Conservation (phyloP, 2,329 filamentous ascomycete genomes). For the Pleoardoris graminearum region DNA sequence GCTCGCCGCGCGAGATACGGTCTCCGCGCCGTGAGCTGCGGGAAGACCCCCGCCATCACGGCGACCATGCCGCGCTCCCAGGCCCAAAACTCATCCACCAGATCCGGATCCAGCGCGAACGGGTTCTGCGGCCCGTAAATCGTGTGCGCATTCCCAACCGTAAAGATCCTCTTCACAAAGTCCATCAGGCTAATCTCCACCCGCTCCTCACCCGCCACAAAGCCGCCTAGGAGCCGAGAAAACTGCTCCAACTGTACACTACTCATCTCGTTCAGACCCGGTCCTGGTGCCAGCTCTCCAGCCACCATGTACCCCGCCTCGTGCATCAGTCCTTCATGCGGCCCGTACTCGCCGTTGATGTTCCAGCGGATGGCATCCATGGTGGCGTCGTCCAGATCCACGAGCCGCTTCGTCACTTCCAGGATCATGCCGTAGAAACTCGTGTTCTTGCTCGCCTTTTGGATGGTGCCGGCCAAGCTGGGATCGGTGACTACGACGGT, state of each 20-base stretch:
- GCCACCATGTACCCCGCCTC: slow-evolving; percentile 16
- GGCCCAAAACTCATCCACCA: slow-evolving; percentile 46
- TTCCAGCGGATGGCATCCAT: slow-evolving; percentile 19
- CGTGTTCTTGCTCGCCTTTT: slow-evolving; percentile 44
- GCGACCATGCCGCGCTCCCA: slow-evolving; percentile 42
- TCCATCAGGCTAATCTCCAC: slow-evolving; percentile 14
- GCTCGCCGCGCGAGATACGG: slow-evolving; percentile 37
- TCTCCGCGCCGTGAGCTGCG: slow-evolving; percentile 44
- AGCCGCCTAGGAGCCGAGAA: slow-evolving; percentile 30
- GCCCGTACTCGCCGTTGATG: slow-evolving; percentile 33
- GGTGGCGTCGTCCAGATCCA: slow-evolving; percentile 30
- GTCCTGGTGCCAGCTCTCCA: slow-evolving; percentile 15
- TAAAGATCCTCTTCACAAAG: slow-evolving; percentile 37
- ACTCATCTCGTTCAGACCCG: slow-evolving; percentile 28
- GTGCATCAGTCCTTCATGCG: slow-evolving; percentile 19
- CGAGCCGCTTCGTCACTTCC: slow-evolving; percentile 45
- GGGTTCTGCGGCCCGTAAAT: slow-evolving; percentile 51
- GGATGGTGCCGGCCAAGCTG: slow-evolving; percentile 42
- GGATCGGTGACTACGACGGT: slow-evolving; percentile 51
- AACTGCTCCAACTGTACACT: slow-evolving; percentile 40
- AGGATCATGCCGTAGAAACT: slow-evolving; percentile 50
- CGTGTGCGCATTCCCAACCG: slow-evolving; percentile 44
- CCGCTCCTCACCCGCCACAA: not conserved
- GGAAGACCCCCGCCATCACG: slow-evolving; percentile 39
- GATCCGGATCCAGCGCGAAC: slow-evolving; percentile 33